Evolutionary conservation across 139 green algal species (phyloP), one percentile per base, ranked within the genome.

Genomic region (Micractinium sp.): DNA sequence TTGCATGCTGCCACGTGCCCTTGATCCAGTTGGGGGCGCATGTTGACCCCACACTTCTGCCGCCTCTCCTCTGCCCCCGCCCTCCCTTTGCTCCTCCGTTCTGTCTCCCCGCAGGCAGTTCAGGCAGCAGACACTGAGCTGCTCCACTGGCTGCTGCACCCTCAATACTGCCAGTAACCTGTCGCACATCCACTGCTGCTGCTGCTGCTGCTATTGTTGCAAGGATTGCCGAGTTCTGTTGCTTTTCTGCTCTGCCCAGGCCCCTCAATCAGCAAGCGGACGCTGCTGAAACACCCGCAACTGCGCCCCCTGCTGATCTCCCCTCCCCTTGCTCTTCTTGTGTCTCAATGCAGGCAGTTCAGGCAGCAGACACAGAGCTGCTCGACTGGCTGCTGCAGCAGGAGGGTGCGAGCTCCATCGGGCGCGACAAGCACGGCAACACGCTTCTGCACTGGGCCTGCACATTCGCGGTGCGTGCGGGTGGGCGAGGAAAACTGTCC

Each of bases 371-470:
- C n/a, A 3, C 73, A 31, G 66, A 88, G 23, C 38, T 89, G 61
- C 63, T 91, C 29, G 25, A 63, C 31, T 63, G 88, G 39, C 88
- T 91, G 81, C 41, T 89, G 76, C 18, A 77, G 20, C 78, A 56
- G 38, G 20, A 33, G 15, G 41, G 61, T 0, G 36, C 66, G 3
- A 66, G 31, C 33, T 56, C 79, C 2, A 29, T 20, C 16, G 85
- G 23, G 2, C 38, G 56, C 22, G 85, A 92, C 61, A 80, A 83
- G 27, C 36, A 69, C 20, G 89, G 89, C 75, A 76, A 87, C 74
- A 90, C 89, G 9, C 60, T 75, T 16, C 15, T 92, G 89, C 89
- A 92, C 60, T 81, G 69, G 76, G 84, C 89, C 4, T 66, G n/a
- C 12, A 2, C 41, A 36, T 18, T 56, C 22, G 60, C 80, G 66